phyloP scores from a whole-genome alignment of 768 basidiomycete genomes.

The Suillus ampliporus region DNA sequence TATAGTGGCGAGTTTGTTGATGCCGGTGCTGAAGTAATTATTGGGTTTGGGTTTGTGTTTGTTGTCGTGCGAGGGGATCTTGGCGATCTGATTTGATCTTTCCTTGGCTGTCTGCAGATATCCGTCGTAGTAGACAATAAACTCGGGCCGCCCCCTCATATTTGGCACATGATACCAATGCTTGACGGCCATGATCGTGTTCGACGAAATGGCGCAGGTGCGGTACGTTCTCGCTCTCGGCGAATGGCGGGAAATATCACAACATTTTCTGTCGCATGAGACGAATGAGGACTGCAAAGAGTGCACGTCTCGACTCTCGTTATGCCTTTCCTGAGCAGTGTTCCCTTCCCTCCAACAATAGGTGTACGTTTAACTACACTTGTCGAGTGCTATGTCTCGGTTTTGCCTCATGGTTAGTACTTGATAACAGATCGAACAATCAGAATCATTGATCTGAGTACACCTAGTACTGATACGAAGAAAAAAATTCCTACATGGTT shows the following conservation, averaged over 20 bases:
- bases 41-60: background rate
- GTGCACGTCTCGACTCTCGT: too few relatives aligned
- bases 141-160: background rate
- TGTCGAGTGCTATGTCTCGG: background rate
- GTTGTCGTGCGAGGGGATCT: slow-evolving; percentile 2
- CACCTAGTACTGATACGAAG: background rate
- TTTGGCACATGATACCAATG: background rate
- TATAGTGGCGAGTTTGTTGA: background rate
- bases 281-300: too few relatives aligned
- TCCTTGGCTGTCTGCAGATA: background rate
- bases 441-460: background rate
- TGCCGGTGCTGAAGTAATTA: background rate
- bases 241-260: too few relatives aligned
- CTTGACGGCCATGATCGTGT: background rate
- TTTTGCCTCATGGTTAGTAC: background rate
- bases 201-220: too few relatives aligned
- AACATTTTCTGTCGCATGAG: too few relatives aligned
- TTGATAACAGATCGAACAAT: background rate
- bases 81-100: background rate
- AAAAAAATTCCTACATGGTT: background rate
- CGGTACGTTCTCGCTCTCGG: too few relatives aligned
- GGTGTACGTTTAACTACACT: background rate
- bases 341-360: too few relatives aligned
- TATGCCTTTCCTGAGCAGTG: too few relatives aligned
- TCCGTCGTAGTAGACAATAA: background rate